Evolutionary conservation across 805 yeast genomes (phyloP), one percentile per base, ranked within the genome.

Genomic region (Metschnikowia similis): DNA sequence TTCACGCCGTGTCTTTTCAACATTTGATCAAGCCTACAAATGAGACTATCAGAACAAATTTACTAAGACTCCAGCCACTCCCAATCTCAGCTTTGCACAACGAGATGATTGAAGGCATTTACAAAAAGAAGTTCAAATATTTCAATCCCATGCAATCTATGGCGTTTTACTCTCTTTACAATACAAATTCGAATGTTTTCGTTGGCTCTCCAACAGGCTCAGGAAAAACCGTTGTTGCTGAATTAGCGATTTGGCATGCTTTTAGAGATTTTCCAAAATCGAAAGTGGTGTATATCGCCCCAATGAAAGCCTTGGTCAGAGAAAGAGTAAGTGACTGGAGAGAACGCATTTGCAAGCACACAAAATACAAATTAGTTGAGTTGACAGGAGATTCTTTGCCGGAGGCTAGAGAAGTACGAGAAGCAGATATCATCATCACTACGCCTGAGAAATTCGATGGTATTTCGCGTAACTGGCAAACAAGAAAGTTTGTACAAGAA

Each of bases 121-220:
- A 94, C 64, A 70, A 75, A 4, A 51, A 65, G 6, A 82, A 77
- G 57, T 94, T 94, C 73, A 80, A 80, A 49, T 92, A 87, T 67
- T 94, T 94, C 77, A 94, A 94, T 64, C 98, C 99, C 4, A 91
- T 94, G 97, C 99, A 94, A 69, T 92, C 98, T 0, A 92, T 92
- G 98, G 80, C 86, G 0, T 94, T 94, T 70, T 96, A 91, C 63
- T 81, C 96, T 0, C 69, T 94, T 41, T 94, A 91, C 69, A 83
- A 94, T 65, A 71, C 85, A 0, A 81, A 86, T 54, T 78, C 85
- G 1, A 87, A 87, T 64, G 91, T 86, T 0, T 87, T 94, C 66
- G 88, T 94, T 41, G 99, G 99, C 8, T 90, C 98, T 0, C 99
- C 99, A 2, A 94, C 99, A 2, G 99, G 99, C 26, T 92, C 97